Percentiles rank a stretch among this genome's conserved stretches.
These are phyloP conservation scores for Cornus suecica DNA, from an alignment of 148 eudicot genomes.

Conservation along the genomic window DNA sequence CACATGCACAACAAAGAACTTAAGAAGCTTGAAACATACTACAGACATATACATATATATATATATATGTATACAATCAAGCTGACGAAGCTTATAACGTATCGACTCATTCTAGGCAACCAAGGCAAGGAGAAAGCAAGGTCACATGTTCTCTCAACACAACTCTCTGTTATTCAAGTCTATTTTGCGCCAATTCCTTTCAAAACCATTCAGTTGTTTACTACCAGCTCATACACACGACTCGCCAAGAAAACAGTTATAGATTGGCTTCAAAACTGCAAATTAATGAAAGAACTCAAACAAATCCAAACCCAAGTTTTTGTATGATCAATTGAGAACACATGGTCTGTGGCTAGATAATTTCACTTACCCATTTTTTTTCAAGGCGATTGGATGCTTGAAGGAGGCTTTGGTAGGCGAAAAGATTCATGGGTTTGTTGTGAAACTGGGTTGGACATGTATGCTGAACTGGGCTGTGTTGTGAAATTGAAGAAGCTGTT, in stretches of 20 bases:
- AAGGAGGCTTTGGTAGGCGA: constrained; percentile 6
- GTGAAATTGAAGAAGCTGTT: constrained; percentile 18
- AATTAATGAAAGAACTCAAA: background rate
- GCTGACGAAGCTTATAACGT: too few relatives aligned
- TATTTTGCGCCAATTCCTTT: too few relatives aligned
- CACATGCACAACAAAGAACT: too few relatives aligned
- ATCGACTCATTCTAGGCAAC: too few relatives aligned
- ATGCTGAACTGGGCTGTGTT: constrained; percentile 11
- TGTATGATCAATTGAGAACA: constrained; percentile 16
- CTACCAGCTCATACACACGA: background rate
- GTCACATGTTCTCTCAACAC: too few relatives aligned
- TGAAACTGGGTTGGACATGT: constrained; percentile 29
- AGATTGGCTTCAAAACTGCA: background rate
- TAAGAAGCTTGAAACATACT: too few relatives aligned
- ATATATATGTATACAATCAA: too few relatives aligned
- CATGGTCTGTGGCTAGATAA: constrained; percentile 19
- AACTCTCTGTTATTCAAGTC: too few relatives aligned
- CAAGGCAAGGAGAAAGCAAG: too few relatives aligned
- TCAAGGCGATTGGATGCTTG: constrained; percentile 18
- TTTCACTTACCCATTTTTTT: constrained; percentile 20
- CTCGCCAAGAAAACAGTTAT: background rate
- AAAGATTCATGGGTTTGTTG: constrained; percentile 24
- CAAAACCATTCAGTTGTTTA: too few relatives aligned
- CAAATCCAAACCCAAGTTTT: constrained; percentile 1
- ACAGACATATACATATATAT: too few relatives aligned